phyloP scores from a whole-genome alignment of 192 early-diverging fungal species.

The Bifiguratus adelaidae region DNA sequence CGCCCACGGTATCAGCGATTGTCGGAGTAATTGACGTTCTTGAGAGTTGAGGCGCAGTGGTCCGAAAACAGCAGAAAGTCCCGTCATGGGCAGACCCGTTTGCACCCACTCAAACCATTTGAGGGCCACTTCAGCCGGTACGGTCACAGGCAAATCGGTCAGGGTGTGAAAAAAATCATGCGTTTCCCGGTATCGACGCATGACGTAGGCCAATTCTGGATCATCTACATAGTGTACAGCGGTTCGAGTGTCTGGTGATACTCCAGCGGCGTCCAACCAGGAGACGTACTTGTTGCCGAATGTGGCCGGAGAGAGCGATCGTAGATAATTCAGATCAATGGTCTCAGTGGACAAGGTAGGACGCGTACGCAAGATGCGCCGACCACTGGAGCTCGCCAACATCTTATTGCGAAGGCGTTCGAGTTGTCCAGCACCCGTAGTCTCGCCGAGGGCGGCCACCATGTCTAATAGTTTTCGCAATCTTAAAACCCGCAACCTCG shows the following conservation, averaged over 20 bases:
- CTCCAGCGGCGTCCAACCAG: constrained; percentile 69
- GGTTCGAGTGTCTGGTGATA: constrained; percentile 72
- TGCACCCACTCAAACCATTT: constrained; percentile 95
- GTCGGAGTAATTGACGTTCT: constrained; percentile 54
- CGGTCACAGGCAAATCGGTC: constrained; percentile 66
- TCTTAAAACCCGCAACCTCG: background rate
- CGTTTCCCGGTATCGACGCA: constrained; percentile 86
- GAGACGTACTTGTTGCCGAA: constrained; percentile 82
- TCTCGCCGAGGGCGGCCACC: constrained; percentile 83
- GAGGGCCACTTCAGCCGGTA: constrained; percentile 86
- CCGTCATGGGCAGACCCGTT: constrained; percentile 81
- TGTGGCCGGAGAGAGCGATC: constrained; percentile 49
- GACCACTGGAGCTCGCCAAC: constrained; percentile 61
- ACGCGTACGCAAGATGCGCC: constrained; percentile 72
- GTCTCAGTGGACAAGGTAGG: constrained; percentile 65
- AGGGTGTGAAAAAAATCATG: constrained; percentile 94
- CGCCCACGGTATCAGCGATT: constrained; percentile 85
- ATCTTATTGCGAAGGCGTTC: constrained; percentile 65
- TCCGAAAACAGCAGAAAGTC: constrained; percentile 74
- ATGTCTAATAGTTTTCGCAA: constrained; percentile 71
- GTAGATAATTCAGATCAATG: constrained; percentile 56
- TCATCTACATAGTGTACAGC: constrained; percentile 80
- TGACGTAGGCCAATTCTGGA: constrained; percentile 87
- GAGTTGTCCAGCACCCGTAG: constrained; percentile 65
- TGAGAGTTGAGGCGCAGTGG: constrained; percentile 51